These are phyloP conservation scores for Chenopodium album DNA, from an alignment of 148 eudicot species.

Conservation along the genomic window DNA sequence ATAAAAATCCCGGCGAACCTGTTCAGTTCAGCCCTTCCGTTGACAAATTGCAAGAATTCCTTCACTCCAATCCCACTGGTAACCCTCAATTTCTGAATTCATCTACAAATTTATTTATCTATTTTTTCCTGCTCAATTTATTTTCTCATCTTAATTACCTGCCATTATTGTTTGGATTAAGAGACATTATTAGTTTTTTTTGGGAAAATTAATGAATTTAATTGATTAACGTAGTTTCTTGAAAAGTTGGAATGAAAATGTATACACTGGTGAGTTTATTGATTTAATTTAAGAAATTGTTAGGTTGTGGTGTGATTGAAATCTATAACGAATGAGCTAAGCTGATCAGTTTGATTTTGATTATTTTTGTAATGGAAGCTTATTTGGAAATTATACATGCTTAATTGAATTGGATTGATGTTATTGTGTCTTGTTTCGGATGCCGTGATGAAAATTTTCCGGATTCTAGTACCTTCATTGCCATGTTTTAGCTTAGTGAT, in stretches of 20 bases:
- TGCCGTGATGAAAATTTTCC: background rate
- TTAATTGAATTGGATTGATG: too few relatives aligned
- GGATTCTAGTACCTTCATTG: too few relatives aligned
- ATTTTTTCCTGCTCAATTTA: background rate
- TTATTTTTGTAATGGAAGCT: background rate
- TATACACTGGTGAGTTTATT: background rate
- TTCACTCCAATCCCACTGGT: conserved; percentile 26
- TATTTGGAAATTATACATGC: too few relatives aligned
- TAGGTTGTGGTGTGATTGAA: background rate
- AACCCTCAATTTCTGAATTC: background rate
- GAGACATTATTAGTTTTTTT: background rate
- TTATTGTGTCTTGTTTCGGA: background rate
- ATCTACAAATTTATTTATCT: background rate
- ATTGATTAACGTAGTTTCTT: too few relatives aligned
- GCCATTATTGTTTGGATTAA: background rate
- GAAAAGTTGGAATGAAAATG: background rate
- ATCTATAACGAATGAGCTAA: too few relatives aligned
- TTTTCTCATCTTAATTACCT: background rate
- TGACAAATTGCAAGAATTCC: conserved; percentile 8
- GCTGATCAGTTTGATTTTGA: background rate
- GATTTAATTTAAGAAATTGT: too few relatives aligned
- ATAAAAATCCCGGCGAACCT: background rate
- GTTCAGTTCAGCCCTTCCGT: background rate
- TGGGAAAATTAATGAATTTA: background rate
- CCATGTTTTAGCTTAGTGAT: too few relatives aligned